Conservation (phyloP, 345 rosid genomes). For the Lumnitzera littorea region DNA sequence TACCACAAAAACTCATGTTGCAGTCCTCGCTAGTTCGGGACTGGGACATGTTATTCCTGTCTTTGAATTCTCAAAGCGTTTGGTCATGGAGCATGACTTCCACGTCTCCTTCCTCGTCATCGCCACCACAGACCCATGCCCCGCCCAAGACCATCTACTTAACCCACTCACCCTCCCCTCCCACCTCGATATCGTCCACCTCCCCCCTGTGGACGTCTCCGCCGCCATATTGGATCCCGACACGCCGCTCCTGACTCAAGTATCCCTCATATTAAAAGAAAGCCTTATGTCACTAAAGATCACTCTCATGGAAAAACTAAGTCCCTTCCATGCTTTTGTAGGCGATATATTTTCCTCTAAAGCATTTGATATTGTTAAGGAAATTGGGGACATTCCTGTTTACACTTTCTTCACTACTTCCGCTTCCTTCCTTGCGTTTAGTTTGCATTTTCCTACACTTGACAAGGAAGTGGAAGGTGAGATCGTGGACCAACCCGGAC, state of each 20-base stretch:
- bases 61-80: conserved; percentile 31
- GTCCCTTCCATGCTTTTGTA: conserved; percentile 21
- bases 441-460: conserved; percentile 19
- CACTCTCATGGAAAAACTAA: conserved; percentile 1
- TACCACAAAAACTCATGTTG: conserved; percentile 14
- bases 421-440: conserved; percentile 17
- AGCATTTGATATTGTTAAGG: conserved; percentile 23
- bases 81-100: conserved; percentile 18
- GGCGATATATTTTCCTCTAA: conserved; percentile 24
- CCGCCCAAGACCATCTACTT: conserved; percentile 18
- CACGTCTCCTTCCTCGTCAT: conserved; percentile 24
- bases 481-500: conserved; percentile 14
- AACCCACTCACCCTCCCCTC: conserved; percentile 13
- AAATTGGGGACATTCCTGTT: conserved; percentile 19
- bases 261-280: conserved; percentile 16
- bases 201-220: conserved; percentile 25
- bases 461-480: conserved; percentile 19
- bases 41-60: conserved; percentile 37
- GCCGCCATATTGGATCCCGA: conserved; percentile 1
- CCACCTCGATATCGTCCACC: conserved; percentile 16
- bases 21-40: conserved; percentile 28
- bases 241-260: conserved; percentile 11
- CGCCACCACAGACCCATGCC: conserved; percentile 11
- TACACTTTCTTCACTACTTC: conserved; percentile 18
- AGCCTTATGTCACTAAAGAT: conserved; percentile 20